These are phyloP conservation scores for Bertia moriformis DNA, from an alignment of 2,329 filamentous ascomycete genomes.

Conservation along the genomic window DNA sequence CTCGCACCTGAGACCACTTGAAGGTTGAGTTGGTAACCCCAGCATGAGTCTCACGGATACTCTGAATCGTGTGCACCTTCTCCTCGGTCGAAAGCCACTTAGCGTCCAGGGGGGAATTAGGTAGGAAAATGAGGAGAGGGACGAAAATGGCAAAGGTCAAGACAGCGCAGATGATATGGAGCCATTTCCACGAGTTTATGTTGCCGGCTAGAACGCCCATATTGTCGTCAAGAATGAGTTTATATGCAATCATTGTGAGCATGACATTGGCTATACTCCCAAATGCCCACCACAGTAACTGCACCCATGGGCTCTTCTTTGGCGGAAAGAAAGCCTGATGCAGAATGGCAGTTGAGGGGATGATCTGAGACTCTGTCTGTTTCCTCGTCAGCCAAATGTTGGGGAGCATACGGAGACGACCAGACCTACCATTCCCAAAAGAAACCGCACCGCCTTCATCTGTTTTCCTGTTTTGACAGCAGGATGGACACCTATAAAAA, in stretches of 20 bases:
- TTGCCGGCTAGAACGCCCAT: slow-evolving; percentile 5
- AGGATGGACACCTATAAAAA: slow-evolving; percentile 9
- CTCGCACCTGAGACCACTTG: slow-evolving; percentile 9
- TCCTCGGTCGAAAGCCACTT: slow-evolving; percentile 8
- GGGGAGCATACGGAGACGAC: no score
- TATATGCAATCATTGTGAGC: slow-evolving; percentile 12
- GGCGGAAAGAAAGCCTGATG: slow-evolving; percentile 13
- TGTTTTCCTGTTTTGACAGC: slow-evolving; percentile 8
- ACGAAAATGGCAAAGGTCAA: background rate
- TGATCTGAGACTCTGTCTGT: slow-evolving; percentile 12
- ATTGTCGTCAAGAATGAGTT: slow-evolving; percentile 9
- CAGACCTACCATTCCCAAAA: slow-evolving; percentile 9
- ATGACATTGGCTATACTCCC: slow-evolving; percentile 12
- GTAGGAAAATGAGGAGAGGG: slow-evolving; percentile 7
- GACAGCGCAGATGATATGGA: background rate
- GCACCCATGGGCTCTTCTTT: slow-evolving; percentile 12
- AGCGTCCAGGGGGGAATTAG: slow-evolving; percentile 8
- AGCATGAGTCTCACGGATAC: slow-evolving; percentile 8
- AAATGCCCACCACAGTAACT: slow-evolving; percentile 13
- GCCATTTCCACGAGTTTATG: slow-evolving; percentile 4
- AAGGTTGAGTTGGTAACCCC: slow-evolving; percentile 9
- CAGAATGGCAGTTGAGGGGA: slow-evolving; percentile 12
- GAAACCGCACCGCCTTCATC: slow-evolving; percentile 8
- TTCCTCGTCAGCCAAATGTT: background rate
- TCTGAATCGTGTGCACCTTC: slow-evolving; percentile 8